A percentile compares a stretch with the other conserved stretches of the same genome.
Conservation (phyloP, 495 filamentous ascomycete species). For the Peziza echinospora region DNA sequence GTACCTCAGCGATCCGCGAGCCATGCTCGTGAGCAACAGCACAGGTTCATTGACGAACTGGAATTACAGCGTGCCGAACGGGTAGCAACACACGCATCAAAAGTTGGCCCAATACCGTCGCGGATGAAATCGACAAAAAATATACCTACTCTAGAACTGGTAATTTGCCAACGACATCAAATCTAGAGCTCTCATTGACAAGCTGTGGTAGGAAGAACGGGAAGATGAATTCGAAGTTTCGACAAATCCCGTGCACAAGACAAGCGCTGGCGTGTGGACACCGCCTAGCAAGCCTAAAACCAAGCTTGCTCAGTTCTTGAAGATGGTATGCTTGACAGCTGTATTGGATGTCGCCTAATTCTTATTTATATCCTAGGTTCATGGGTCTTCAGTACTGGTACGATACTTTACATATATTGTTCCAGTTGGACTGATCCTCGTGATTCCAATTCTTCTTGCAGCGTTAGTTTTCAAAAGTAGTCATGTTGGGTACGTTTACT, state of each 20-base stretch:
- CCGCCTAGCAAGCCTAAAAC: slow-evolving; percentile 46
- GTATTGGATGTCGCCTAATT: slow-evolving; percentile 28
- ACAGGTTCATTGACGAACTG: slow-evolving; percentile 63
- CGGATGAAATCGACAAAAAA: too few species aligned
- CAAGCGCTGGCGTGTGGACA: slow-evolving; percentile 37
- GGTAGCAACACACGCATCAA: slow-evolving; percentile 35
- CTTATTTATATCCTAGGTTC: slow-evolving; percentile 24
- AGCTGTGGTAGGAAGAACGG: too few species aligned
- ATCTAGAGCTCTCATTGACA: too few species aligned
- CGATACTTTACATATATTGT: slow-evolving; percentile 77
- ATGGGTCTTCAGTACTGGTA: slow-evolving; percentile 52
- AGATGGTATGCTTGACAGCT: slow-evolving; percentile 20
- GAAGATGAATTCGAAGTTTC: slow-evolving; percentile 63
- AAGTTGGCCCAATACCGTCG: too few species aligned
- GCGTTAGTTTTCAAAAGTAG: slow-evolving; percentile 40
- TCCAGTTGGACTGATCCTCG: slow-evolving; percentile 47
- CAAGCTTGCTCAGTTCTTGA: slow-evolving; percentile 37
- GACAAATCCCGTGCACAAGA: slow-evolving; percentile 54
- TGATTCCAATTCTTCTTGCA: slow-evolving; percentile 67
- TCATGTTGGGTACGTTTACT: slow-evolving; percentile 48
- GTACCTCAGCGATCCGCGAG: not conserved
- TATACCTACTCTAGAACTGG: too few species aligned
- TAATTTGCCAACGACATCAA: too few species aligned
- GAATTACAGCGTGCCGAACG: slow-evolving; percentile 65
- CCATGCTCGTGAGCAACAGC: slow-evolving; percentile 40